Base-by-base conservation (phyloP, 768 basidiomycete genomes). In the Tricholomella constricta region DNA sequence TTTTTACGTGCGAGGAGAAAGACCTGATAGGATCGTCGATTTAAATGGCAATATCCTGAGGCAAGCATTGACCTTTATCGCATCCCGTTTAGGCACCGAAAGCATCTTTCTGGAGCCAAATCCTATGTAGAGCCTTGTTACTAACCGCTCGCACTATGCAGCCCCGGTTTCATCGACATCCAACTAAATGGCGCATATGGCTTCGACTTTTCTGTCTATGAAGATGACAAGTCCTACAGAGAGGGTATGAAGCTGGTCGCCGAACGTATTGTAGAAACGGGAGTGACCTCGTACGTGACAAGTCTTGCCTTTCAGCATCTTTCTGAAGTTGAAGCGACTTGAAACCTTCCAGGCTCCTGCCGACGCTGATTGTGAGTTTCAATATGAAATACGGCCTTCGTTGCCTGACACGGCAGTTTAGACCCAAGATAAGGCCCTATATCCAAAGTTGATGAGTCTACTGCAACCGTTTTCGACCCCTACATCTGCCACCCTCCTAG, bases 111-210 rank as follows among this genome's bases (percentile, higher is more conserved):
- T 26, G 20, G 10, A 2, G 5, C 40, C 19, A 6, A 14, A 10
- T 14, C 40, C 4, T 23, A 8, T 6, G 7, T 41, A 4, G 4
- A 6, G n/a, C 36, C 25, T 11, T 17, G 6, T 36, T 20, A 27
- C 41, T 43, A 6, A 49, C 34, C 5, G 29, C 23, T 19, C 35
- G 34, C 20, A 10, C 49, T 32, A 54, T 49, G 14, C 58, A 92
- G 90, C 65, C 93, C 93, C 2, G 93, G 93, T 12, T 81, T 88
- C 62, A 79, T 95, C 45, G 94, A 95, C 70, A 83, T 88, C 15
- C 94, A 96, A 63, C 86, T 96, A 56, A 95, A 96, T 58, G 94
- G 94, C 31, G 93, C 85, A 4, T 94, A 91, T 65, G 85, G 86
- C 26, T 89, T 92, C 63, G 91, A 93, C 67, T 93, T 94, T 62